Conservation (phyloP, 768 basidiomycete species). For the Hygrophorus russula region DNA sequence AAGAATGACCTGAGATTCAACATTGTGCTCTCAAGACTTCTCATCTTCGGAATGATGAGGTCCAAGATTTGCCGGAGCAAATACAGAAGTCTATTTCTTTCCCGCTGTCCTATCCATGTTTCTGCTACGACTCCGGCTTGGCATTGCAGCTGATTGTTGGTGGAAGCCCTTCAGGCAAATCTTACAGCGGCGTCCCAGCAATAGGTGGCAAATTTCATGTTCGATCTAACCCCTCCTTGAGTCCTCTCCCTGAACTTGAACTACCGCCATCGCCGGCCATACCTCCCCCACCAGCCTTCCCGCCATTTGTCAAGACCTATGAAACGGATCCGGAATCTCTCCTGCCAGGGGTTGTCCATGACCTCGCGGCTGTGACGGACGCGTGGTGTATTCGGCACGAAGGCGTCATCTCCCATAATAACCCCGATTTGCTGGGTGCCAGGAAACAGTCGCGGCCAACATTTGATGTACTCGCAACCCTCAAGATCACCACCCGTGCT, state of each 20-base stretch:
- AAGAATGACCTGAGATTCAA: neutral
- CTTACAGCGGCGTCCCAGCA: slow-evolving; percentile 59
- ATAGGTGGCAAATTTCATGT: slow-evolving; percentile 49
- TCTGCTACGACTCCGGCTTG: too few relatives aligned
- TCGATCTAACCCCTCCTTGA: slow-evolving; percentile 26
- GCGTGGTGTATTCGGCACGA: slow-evolving; percentile 54
- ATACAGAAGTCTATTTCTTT: neutral
- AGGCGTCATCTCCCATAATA: slow-evolving; percentile 12
- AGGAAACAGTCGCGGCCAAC: neutral
- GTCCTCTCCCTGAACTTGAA: slow-evolving; percentile 36
- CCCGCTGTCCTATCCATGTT: neutral
- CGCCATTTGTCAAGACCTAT: slow-evolving; percentile 50
- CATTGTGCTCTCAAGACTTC: neutral
- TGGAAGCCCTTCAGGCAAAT: slow-evolving; percentile 33
- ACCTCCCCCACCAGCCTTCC: slow-evolving; percentile 34
- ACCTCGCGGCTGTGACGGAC: slow-evolving; percentile 49
- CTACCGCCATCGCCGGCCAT: slow-evolving; percentile 62
- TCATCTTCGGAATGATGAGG: neutral
- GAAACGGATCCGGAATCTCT: slow-evolving; percentile 72
- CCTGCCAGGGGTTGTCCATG: slow-evolving; percentile 67
- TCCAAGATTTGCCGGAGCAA: neutral
- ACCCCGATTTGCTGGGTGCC: slow-evolving; percentile 10
- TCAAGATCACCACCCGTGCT: slow-evolving; percentile 71
- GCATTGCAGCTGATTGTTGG: neutral
- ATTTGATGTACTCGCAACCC: slow-evolving; percentile 51